Base-by-base conservation (phyloP, 2,329 filamentous ascomycete species). In the Penicillium sp. region DNA sequence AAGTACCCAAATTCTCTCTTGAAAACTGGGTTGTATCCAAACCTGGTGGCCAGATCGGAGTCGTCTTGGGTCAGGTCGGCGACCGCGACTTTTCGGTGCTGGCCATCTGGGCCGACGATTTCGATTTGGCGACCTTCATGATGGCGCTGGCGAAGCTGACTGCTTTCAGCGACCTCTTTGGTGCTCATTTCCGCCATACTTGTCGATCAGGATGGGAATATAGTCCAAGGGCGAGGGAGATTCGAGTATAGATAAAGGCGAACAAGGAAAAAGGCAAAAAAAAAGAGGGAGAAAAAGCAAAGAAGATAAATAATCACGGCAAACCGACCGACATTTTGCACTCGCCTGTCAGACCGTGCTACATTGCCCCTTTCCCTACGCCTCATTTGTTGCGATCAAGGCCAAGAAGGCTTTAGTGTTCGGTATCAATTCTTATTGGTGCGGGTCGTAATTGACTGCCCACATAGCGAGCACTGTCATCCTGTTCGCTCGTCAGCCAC, bases 1-100 rank as follows among this genome's bases (percentile, higher is more conserved):
- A 84, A 75, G 58, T 84, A 85, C 58, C 80, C 80, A 65, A 87
- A 87, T 67, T 87, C 83, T 64, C 85, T 81, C 72, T 84, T 84
- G 75, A 86, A 85, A 57, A 86, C 84, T 72, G 62, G 62, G 16
- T 64, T 64, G 19, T 61, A 64, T 13, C 59, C 59, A 28, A 61
- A 64, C 38, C 46, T 55, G 28, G 57, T 51, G 7, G 61, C 61
- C 40, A 63, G 48, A 6, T 63, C 58, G 46, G 59, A 42, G 35
- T 63, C 61, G 26, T 52, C 61, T 25, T 63, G 51, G 19, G 51
- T 61, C 40, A 63, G 11, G 37, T 58, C 55, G n/a, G 51, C 58
- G 26, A 54, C 38, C 19, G 25, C 52, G 16, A 63, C 49, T 26
- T 57, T 61, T 3, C 25, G 28, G 33, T 51, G 58, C 52, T 63